Percentiles rank a stretch among this genome's conserved stretches.
These are phyloP conservation scores for Actinomortierella wolfii DNA, from an alignment of 371 early-diverging fungal species.

Conservation along the genomic window DNA sequence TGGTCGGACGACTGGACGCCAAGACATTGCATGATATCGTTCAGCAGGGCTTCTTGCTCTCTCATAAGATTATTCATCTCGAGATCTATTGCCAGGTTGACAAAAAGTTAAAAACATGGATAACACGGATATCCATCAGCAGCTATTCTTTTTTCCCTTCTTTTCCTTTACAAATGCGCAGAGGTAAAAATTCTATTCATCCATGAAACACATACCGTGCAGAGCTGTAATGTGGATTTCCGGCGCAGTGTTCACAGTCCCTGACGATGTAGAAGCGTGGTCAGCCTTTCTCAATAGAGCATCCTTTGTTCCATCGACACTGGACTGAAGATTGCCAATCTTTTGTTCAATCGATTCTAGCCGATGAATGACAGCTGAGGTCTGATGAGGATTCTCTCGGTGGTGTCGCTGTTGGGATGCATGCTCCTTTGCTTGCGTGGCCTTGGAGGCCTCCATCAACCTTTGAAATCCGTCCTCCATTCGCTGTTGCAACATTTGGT, in stretches of 20 bases:
- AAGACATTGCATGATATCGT: constrained; percentile 7
- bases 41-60: constrained; percentile 13
- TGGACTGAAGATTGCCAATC: constrained; percentile 15
- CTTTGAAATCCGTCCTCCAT: neutral
- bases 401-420: neutral
- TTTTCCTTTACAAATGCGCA: too few species aligned
- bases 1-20: constrained; percentile 16
- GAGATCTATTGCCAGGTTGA: constrained; percentile 3
- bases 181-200: neutral
- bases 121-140: too few species aligned
- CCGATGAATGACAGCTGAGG: constrained; percentile 1
- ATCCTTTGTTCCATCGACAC: neutral
- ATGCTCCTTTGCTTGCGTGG: neutral
- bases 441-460: neutral
- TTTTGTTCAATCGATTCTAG: constrained; percentile 27
- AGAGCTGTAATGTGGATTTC: too few species aligned
- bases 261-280: too few species aligned
- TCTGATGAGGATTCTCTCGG: too few species aligned
- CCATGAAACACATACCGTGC: too few species aligned
- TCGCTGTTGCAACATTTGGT: neutral
- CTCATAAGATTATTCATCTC: neutral
- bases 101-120: neutral
- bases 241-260: too few species aligned
- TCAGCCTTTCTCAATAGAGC: too few species aligned
- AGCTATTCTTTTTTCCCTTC: too few species aligned